Conservation (phyloP, 129 eudicot genomes). For the Arctium lappa region DNA sequence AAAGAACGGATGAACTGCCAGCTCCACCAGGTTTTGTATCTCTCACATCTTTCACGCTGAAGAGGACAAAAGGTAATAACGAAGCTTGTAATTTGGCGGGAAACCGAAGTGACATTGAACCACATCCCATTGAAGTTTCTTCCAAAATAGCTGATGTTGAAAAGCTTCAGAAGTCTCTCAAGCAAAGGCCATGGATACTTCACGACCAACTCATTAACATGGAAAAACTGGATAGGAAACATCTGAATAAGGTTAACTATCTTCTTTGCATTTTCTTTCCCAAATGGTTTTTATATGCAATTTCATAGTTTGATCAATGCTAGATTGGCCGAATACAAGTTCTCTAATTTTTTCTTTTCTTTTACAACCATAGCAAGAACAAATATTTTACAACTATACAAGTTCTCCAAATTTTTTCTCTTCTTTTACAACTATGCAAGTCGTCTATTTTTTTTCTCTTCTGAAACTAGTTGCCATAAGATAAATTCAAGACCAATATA, state of each 20-base stretch:
- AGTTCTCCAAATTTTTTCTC: neutral
- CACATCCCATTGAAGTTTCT: slow-evolving; percentile 21
- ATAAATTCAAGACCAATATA: neutral
- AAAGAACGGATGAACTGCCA: slow-evolving; percentile 22
- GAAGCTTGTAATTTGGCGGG: slow-evolving; percentile 30
- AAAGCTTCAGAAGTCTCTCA: slow-evolving; percentile 38
- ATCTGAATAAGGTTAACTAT: slow-evolving; percentile 37
- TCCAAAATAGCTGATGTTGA: slow-evolving; percentile 24
- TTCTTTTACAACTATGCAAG: too few relatives aligned
- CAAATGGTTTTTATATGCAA: neutral
- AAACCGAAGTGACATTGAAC: slow-evolving; percentile 20
- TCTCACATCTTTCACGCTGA: slow-evolving; percentile 54
- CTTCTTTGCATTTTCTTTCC: slow-evolving; percentile 6
- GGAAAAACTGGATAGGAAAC: slow-evolving; percentile 35
- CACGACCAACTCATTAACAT: slow-evolving; percentile 26
- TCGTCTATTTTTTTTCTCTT: neutral
- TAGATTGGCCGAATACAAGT: neutral
- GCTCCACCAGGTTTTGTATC: slow-evolving; percentile 71
- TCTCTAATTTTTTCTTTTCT: neutral
- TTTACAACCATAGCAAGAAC: neutral
- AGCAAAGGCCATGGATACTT: slow-evolving; percentile 63
- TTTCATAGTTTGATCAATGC: neutral
- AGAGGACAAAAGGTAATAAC: slow-evolving; percentile 29
- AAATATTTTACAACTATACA: neutral
- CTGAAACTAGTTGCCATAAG: neutral